Evolutionary conservation across 331 rosid species (phyloP).

Genomic region (Acacia concinna): DNA sequence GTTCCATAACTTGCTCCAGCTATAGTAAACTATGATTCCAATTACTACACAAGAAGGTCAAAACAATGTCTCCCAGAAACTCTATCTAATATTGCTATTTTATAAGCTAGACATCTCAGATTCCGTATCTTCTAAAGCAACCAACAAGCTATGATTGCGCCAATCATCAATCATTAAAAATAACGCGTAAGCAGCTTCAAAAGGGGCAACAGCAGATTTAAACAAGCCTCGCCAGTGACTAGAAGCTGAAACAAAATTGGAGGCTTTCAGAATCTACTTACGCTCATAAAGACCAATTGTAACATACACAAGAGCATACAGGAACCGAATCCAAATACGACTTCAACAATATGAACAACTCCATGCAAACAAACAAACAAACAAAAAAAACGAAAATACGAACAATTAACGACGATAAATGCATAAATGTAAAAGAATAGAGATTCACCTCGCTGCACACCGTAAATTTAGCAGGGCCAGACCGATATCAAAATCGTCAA

Average conservation of each 20-base stretch:
- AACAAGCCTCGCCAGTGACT: conserved; percentile 22
- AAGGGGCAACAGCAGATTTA: conserved; percentile 13
- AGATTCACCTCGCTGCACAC: conserved; percentile 35
- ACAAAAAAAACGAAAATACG: background rate
- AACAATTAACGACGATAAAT: background rate
- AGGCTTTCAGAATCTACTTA: conserved; percentile 29
- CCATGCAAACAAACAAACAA: background rate
- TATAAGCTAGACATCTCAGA: conserved; percentile 4
- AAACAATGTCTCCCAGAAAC: conserved; percentile 26
- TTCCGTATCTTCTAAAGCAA: background rate
- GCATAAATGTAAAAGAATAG: background rate
- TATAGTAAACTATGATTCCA: background rate
- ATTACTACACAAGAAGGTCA: conserved; percentile 15
- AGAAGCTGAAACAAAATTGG: conserved; percentile 29
- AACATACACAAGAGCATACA: background rate
- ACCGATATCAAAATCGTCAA: conserved; percentile 4
- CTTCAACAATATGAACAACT: background rate
- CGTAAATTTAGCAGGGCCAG: background rate
- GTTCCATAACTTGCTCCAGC: conserved; percentile 54
- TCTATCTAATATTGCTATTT: conserved; percentile 16
- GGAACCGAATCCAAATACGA: background rate
- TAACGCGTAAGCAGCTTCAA: conserved; percentile 30
- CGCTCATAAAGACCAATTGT: background rate
- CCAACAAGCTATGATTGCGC: background rate
- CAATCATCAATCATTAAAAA: conserved; percentile 18